Conservation (phyloP, 116 monocot genomes). For the Iris pallida region DNA sequence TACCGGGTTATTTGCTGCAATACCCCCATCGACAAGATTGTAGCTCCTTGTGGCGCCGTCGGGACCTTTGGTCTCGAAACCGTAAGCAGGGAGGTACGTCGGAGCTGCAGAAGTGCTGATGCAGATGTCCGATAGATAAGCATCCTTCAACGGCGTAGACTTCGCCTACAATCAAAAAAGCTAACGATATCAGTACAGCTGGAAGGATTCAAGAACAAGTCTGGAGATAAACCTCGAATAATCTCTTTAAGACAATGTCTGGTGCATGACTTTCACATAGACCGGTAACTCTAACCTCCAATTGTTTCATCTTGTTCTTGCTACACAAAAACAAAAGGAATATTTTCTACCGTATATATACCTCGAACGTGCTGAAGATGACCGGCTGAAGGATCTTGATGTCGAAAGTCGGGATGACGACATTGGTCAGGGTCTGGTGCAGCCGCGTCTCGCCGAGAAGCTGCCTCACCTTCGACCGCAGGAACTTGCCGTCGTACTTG, state of each 20-base stretch:
- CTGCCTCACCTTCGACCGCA: constrained; percentile 17
- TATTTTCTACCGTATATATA: not conserved
- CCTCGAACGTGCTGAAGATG: constrained; percentile 50
- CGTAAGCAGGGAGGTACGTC: constrained; percentile 52
- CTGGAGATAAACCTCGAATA: no score
- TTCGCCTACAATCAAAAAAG: constrained; percentile 27
- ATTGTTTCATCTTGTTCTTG: no score
- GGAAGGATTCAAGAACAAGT: no score
- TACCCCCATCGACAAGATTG: constrained; percentile 31
- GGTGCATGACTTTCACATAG: no score
- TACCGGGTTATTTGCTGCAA: constrained; percentile 41
- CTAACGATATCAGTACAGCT: no score
- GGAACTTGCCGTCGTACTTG: constrained; percentile 37
- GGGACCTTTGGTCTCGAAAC: constrained; percentile 32
- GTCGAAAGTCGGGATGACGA: constrained; percentile 53
- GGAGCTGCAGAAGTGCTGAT: constrained; percentile 62
- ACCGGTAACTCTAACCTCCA: no score
- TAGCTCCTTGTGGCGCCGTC: constrained; percentile 17
- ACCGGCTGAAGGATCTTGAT: constrained; percentile 36
- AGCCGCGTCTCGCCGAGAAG: constrained; percentile 24
- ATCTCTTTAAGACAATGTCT: no score
- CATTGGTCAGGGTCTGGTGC: constrained; percentile 32
- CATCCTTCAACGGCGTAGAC: not conserved
- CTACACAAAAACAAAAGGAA: no score
- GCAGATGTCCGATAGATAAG: constrained; percentile 32